Percentiles rank a stretch among this genome's conserved stretches.
These are phyloP conservation scores for Lindgomyces ingoldianus DNA, from an alignment of 495 filamentous ascomycete genomes.

Conservation along the genomic window DNA sequence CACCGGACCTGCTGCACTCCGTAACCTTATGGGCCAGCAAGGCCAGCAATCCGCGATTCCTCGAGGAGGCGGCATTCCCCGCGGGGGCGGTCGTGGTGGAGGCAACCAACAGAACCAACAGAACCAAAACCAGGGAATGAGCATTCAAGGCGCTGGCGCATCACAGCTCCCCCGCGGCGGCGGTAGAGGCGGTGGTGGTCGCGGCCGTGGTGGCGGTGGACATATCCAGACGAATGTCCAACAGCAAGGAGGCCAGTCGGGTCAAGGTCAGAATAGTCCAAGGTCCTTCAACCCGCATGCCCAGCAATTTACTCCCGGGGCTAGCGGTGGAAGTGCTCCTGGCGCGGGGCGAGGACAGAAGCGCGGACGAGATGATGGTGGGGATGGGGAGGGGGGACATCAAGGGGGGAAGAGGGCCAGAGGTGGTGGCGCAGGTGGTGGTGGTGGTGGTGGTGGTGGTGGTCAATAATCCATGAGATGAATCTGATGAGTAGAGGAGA, in stretches of 20 bases:
- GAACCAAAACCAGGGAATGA: conserved; percentile 11
- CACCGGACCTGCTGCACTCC: conserved; percentile 40
- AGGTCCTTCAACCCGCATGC: conserved; percentile 21
- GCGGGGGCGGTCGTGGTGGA: conserved; percentile 20
- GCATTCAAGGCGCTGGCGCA: conserved; percentile 10
- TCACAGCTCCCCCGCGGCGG: conserved; percentile 11
- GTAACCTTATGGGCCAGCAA: conserved; percentile 33
- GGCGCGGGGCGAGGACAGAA: conserved; percentile 27
- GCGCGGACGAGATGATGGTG: conserved; percentile 9
- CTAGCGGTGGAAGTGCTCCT: background rate
- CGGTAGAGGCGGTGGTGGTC: conserved; percentile 9
- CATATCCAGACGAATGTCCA: conserved; percentile 16
- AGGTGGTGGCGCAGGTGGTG: conserved; percentile 16
- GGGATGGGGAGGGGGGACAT: conserved; percentile 11
- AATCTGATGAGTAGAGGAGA: background rate
- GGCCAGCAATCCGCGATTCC: conserved; percentile 21
- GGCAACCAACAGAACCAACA: conserved; percentile 19
- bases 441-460: background rate
- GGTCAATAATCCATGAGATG: background rate
- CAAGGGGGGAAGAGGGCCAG: conserved; percentile 11
- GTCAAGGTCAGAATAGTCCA: conserved; percentile 9
- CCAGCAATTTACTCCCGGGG: conserved; percentile 14
- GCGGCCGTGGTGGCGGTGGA: conserved; percentile 8
- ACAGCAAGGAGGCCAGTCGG: background rate
- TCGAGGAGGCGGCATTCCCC: conserved; percentile 31